Base-by-base conservation (phyloP, 2,329 filamentous ascomycete species). In the Penicillium fuscoglaucum region DNA sequence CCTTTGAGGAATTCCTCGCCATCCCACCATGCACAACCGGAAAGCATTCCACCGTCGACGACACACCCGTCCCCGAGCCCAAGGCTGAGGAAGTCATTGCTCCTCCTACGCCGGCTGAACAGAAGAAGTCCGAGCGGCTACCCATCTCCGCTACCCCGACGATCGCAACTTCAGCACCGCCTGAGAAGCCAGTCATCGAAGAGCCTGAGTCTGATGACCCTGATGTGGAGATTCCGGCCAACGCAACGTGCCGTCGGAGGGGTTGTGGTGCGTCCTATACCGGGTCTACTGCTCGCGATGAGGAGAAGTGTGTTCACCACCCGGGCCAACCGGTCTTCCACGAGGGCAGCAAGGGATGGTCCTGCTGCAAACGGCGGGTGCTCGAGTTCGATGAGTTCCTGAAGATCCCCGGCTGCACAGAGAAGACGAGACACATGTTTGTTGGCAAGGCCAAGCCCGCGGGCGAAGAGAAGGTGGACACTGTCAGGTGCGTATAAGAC, bases 381-480 rank as follows among this genome's bases (percentile, higher is more conserved):
- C 79, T 99, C 59, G 95, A 99, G 73, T 99, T 99, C 76, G 93
- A 99, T 74, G 89, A 98, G 76, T 99, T 99, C 78, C 87, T 99
- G 87, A 95, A 90, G 77, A 93, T 99, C 59, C 87, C 90, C 68
- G 95, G 95, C 1, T 99, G 95, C 78, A 87, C 87, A 74, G 92
- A 89, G 44, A 95, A 93, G 77, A 80, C 82, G 44, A 82, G 84
- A 60, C 95, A 99, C 80, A 77, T 96, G 65, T 99, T 97, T 70
- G 83, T 98, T 35, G 90, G 86, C 7, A 83, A 86, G 66, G 85
- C 84, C 67, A 90, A 91, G 76, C 80, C 82, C 35, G 71, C 74
- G 6, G 84, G 83, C 1, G 91, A 96, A 77, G 91, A 96, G 77
- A 81, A 89, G 68, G 77, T 96, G 41, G 86, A 91, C 44, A 87